Base-by-base conservation (phyloP, 371 early-diverging fungal genomes). In the Mucor mucedo region DNA sequence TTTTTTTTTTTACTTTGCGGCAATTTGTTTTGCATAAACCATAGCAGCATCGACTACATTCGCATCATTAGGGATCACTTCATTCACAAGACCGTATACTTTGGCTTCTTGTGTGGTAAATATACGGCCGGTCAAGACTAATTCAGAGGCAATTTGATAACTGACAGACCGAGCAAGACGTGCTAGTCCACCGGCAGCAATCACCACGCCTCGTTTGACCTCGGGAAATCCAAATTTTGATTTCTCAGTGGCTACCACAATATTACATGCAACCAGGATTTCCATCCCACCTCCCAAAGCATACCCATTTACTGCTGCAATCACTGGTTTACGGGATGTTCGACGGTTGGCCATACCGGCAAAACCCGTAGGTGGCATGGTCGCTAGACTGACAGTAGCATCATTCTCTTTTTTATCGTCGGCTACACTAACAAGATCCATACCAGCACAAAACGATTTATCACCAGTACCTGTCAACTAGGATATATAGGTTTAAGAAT, bases 251-350 rank as follows among this genome's bases (percentile, higher is more conserved):
- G 82, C 80, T 3, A 84, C 73, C 0, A 84, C 82, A 27, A 82
- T 75, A 56, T 84, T 79, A 56, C 80, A 80, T 2, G 76, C 70
- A 27, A 72, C 52, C 2, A 69, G 60, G 42, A 82, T 77, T 52
- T 84, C 84, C 54, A 77, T 77, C 45, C 84, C 83, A 40, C 83
- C 83, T 57, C 78, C 81, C 8, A 83, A 56, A 39, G 80, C 79
- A 57, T 69, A 77, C 8, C 83, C 83, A 69, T 83, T 73, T 27
- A 83, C 83, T 21, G 83, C 83, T 58, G 80, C 80, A 71, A 83
- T 80, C 4, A 83, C 64, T n/a, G 83, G 83, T 55, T 83, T 83
- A 5, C 78, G 61, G 4, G 68, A 70, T 33, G 58, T 52, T 9
- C 66, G 69, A 11, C 83, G 72, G 52, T 78, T 73, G 38, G 77